Conservation (phyloP, 192 early-diverging fungal species). For the Gaertneriomyces semiglobifer region DNA sequence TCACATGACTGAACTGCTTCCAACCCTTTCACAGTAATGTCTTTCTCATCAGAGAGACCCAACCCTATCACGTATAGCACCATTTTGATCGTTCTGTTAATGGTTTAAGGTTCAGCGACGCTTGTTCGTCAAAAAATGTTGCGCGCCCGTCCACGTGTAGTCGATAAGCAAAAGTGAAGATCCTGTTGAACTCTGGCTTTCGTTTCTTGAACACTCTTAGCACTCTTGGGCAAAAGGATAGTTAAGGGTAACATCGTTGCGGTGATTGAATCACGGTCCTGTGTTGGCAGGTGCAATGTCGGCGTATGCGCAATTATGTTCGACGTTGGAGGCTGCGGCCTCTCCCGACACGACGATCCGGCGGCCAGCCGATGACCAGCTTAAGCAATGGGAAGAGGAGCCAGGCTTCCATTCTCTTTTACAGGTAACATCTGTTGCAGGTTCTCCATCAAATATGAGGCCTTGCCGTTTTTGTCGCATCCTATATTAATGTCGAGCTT, state of each 20-base stretch:
- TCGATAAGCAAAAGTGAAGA: too few species aligned
- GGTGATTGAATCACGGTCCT: too few species aligned
- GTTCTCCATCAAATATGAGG: not conserved
- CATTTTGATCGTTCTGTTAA: slow-evolving; percentile 11
- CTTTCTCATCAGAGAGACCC: slow-evolving; percentile 91
- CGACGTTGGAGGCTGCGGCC: slow-evolving; percentile 47
- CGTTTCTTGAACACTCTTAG: too few species aligned
- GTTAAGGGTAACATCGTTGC: too few species aligned
- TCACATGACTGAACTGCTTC: slow-evolving; percentile 84
- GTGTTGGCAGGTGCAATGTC: slow-evolving; percentile 6
- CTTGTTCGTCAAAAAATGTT: too few species aligned
- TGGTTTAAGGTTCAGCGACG: too few species aligned
- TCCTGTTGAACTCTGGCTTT: too few species aligned
- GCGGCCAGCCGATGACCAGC: slow-evolving; percentile 59
- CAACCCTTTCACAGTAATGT: slow-evolving; percentile 95
- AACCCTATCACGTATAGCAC: slow-evolving; percentile 72
- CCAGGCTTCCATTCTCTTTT: slow-evolving; percentile 69
- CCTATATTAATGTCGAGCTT: not conserved
- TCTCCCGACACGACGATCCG: slow-evolving; percentile 65
- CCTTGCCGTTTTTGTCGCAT: not conserved
- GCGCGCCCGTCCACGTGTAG: too few species aligned
- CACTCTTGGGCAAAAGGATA: too few species aligned
- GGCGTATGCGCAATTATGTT: slow-evolving; percentile 24
- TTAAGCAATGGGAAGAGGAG: slow-evolving; percentile 69
- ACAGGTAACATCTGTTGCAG: slow-evolving; percentile 43